A percentile compares a stretch with the other conserved stretches of the same genome.
Conservation (phyloP, 192 early-diverging fungal genomes). For the Backusella circina region DNA sequence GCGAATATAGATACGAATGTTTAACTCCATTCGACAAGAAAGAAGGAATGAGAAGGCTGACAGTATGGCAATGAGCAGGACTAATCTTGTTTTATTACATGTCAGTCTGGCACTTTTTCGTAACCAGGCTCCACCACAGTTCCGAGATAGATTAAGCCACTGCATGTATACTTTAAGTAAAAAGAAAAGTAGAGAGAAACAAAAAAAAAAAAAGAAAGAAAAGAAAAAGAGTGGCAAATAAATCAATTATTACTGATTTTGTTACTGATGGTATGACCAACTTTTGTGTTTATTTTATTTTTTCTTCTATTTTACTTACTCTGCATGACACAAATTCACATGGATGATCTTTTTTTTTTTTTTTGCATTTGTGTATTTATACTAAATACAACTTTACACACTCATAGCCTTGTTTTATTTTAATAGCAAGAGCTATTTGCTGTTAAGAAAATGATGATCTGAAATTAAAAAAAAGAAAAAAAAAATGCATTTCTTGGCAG, state of each 20-base stretch:
- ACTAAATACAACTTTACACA: background rate
- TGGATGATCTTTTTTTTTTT: background rate
- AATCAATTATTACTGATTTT: background rate
- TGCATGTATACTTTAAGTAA: background rate
- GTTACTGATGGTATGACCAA: background rate
- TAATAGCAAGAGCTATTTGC: too few relatives aligned
- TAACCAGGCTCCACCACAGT: background rate
- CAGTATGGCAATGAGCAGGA: background rate
- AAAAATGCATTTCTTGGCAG: too few relatives aligned
- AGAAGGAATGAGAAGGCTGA: constrained; percentile 4
- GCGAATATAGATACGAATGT: constrained; percentile 32
- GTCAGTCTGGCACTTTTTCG: background rate
- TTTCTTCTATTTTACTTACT: background rate
- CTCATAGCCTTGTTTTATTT: too few relatives aligned
- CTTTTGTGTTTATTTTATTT: background rate
- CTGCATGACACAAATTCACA: background rate
- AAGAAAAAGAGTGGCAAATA: background rate
- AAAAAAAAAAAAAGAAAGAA: background rate
- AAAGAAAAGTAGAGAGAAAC: constrained; percentile 3
- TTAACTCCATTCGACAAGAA: constrained; percentile 22
- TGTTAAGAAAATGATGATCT: too few relatives aligned
- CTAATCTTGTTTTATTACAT: background rate
- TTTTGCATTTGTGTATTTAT: background rate
- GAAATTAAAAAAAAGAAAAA: too few relatives aligned
- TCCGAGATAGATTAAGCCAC: background rate